Evolutionary conservation across 768 basidiomycete species (phyloP), one percentile per base, ranked within the genome.

Genomic region (Butyriboletus loyo): DNA sequence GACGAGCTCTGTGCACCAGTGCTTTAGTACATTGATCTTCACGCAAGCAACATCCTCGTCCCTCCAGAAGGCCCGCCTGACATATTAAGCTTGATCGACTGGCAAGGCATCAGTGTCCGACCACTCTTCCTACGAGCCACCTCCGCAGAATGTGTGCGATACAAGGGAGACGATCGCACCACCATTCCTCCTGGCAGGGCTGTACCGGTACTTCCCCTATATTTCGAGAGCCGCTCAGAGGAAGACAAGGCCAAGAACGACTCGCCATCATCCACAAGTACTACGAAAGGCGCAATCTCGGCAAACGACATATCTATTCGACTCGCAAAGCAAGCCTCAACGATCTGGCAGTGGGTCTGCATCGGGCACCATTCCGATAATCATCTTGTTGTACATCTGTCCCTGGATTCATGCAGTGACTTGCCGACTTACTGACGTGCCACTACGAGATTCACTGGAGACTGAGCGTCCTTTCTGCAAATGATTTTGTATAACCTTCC

Each of bases 21-120:
- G 3, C 46, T 60, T 22, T 60, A 57, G 58, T 57, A 58, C 39
- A 54, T 10, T 11, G 58, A 60, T 45, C 36, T 58, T 19, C 57
- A 58, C 27, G 53, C 49, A 17, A 34, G 49, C 32, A 58, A 60
- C 30, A 42, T 60, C 28, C 52, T 60, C 46, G 46, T 60, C 25
- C 6, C 40, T 10, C 9, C 35, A 1, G 43, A 53, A 19, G 56
- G 53, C 7, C 15, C 22, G 8, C 56, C 56, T 3, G 38, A 46
- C 36, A 46, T 59, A 32, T n/a, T 53, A 32, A 49, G 56, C 19
- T 32, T 59, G 39, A 58, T 58, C 22, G 52, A 58, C 28, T 59
- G 52, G 58, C 56, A 59, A 15, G 56, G 56, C 21, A 48, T 53
- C 15, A 54, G 49, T 13, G 19, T 59, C 27, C 52, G 56, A 28